Percentiles rank a stretch among this genome's conserved stretches.
These are phyloP conservation scores for Starmera stellimalicola DNA, from an alignment of 1,139 yeast species.

Conservation along the genomic window DNA sequence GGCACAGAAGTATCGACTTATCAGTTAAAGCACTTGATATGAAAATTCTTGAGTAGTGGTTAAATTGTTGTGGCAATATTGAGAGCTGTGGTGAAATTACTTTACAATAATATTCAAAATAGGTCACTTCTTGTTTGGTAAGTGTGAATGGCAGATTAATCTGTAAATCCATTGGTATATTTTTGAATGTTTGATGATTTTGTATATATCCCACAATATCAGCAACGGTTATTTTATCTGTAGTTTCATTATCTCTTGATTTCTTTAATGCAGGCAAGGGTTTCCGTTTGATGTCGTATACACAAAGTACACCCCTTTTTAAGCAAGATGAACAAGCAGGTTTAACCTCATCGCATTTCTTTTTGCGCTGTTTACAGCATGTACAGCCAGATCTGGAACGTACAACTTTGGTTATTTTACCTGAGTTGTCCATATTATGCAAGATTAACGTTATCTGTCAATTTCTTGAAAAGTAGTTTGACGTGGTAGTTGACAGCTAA, in stretches of 20 bases:
- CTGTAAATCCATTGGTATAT: conserved; percentile 2
- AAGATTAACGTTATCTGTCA: no score
- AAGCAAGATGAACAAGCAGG: conserved; percentile 20
- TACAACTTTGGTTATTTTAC: conserved; percentile 1
- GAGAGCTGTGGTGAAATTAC: conserved; percentile 24
- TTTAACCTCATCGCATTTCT: conserved; percentile 21
- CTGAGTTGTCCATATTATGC: no score
- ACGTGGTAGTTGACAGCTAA: no score
- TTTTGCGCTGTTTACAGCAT: conserved; percentile 19
- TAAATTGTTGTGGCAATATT: conserved; percentile 24
- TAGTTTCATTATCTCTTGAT: conserved; percentile 5
- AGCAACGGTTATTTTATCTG: conserved; percentile 4
- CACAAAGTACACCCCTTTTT: conserved; percentile 13
- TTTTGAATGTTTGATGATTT: no score
- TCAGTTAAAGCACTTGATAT: conserved; percentile 26
- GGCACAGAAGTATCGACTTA: conserved; percentile 21
- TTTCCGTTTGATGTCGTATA: conserved; percentile 7
- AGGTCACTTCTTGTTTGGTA: conserved; percentile 12
- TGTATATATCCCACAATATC: conserved; percentile 2
- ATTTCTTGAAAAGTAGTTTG: no score
- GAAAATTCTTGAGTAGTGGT: conserved; percentile 25
- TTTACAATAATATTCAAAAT: conserved; percentile 25
- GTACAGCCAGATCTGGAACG: conserved; percentile 16
- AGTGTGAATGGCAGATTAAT: conserved; percentile 9
- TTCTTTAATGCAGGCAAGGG: no score